Base-by-base conservation (phyloP, 192 early-diverging fungal genomes). In the Coemansia sp. region DNA sequence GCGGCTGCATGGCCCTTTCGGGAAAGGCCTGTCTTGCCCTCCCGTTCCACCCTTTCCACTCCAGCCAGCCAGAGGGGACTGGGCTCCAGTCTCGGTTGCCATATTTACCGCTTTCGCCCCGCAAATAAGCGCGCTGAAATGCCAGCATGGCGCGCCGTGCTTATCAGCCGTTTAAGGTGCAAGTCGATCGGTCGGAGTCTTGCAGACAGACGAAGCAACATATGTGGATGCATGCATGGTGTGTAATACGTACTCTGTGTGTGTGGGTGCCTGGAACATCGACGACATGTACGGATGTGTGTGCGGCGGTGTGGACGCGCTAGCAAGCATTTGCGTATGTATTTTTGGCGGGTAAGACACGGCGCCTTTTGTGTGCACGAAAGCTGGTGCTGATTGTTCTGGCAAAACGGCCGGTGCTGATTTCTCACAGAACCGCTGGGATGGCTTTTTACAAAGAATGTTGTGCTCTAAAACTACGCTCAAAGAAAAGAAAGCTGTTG, bases 171-270 rank as follows among this genome's bases (percentile, higher is more conserved):
- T 32, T 32, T 7, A 32, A 32, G 29, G 29, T 32, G 29, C 29
- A 32, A 32, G 29, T 32, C 29, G 29, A 32, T 32, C 29, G 29
- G 14, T 29, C 53, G 53, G 53, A 55, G 53, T 55, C 53, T 43
- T 43, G 41, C 41, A 11, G 41, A 11, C 41, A 32, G 29, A 32
- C 29, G 29, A 32, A 7, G 5, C 29, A 32, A 32, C 29, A 11
- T 43, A n/a, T 43, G 10, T n/a, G 15, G 41, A 11, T 15, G 41
- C 41, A n/a, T 11, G 41, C 41, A 43, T 43, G 41, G 9, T 14
- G 23, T 29, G 29, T 14, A 37, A 66, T 69, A 69, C 67, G 27
- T 69, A 69, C 67, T 69, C 67, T 62, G 60, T 55, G 29, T 69
- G 67, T 49, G 66, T 37, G 19, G 59, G 56, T 21, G 60, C 60